These are phyloP conservation scores for Solanum pinnatisectum DNA, from an alignment of 257 asterid genomes.

Conservation along the genomic window DNA sequence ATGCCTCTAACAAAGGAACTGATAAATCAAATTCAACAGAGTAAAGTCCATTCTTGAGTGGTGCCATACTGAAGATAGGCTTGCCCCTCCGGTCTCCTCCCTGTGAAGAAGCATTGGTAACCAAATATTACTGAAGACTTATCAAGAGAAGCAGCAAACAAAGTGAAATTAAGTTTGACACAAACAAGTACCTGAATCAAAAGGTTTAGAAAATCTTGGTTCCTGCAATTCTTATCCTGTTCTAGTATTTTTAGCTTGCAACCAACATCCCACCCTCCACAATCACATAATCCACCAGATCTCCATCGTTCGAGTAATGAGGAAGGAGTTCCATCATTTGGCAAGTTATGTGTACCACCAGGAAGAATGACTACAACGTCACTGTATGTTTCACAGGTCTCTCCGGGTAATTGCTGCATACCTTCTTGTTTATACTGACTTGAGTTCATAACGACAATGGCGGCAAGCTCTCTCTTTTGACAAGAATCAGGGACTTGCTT, in stretches of 20 bases:
- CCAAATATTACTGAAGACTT: not conserved
- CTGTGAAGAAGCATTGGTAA: constrained; percentile 20
- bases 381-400: not conserved
- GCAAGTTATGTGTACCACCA: constrained; percentile 60
- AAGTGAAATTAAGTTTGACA: not conserved
- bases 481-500: constrained; percentile 34
- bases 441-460: constrained; percentile 38
- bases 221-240: constrained; percentile 14
- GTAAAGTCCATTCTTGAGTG: constrained; percentile 47
- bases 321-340: constrained; percentile 59
- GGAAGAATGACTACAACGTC: constrained; percentile 62
- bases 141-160: not conserved
- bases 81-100: constrained; percentile 35
- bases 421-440: constrained; percentile 12
- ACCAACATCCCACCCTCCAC: constrained; percentile 99
- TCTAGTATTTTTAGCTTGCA: constrained; percentile 78
- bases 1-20: constrained; percentile 62
- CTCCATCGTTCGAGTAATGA: constrained; percentile 71
- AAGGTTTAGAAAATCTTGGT: constrained; percentile 34
- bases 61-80: constrained; percentile 61
- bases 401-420: not conserved
- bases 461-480: constrained; percentile 62
- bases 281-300: constrained; percentile 83
- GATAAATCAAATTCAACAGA: constrained; percentile 57
- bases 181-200: constrained; percentile 43